A percentile compares a stretch with the other conserved stretches of the same genome.
Conservation (phyloP, 2,329 filamentous ascomycete genomes). For the Chalara sp. region DNA sequence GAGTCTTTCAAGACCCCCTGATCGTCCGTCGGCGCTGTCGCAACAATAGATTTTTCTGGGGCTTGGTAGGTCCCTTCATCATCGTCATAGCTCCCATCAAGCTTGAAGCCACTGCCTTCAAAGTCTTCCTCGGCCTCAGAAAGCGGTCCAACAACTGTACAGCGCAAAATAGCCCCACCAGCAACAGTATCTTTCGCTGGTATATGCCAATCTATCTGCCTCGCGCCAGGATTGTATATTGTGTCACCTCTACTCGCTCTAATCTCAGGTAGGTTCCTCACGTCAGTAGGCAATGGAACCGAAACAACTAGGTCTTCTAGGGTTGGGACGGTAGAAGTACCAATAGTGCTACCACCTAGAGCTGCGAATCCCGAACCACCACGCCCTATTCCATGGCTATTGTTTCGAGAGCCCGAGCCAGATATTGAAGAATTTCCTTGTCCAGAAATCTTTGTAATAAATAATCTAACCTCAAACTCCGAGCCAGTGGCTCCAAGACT, state of each 20-base stretch:
- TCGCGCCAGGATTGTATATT: constrained; percentile 67
- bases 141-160: constrained; percentile 66
- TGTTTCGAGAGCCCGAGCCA: constrained; percentile 31
- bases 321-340: constrained; percentile 36
- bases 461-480: constrained; percentile 83
- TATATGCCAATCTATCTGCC: constrained; percentile 75
- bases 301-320: constrained; percentile 74
- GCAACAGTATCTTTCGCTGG: constrained; percentile 68
- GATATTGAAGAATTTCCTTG: constrained; percentile 31
- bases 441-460: constrained; percentile 59
- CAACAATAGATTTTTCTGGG: constrained; percentile 21
- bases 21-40: constrained; percentile 29
- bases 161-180: constrained; percentile 67
- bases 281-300: constrained; percentile 70
- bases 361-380: constrained; percentile 39
- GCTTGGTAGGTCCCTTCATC: constrained; percentile 50
- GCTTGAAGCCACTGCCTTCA: constrained; percentile 26
- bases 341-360: constrained; percentile 37
- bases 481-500: constrained; percentile 66
- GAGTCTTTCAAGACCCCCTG: constrained; percentile 46
- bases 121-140: constrained; percentile 41
- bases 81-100: constrained; percentile 36
- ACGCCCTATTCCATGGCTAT: constrained; percentile 31
- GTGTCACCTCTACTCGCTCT: constrained; percentile 78
- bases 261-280: constrained; percentile 79